Evolutionary conservation across 306 rosid genomes (phyloP).

Genomic region (Prunus campanulata): DNA sequence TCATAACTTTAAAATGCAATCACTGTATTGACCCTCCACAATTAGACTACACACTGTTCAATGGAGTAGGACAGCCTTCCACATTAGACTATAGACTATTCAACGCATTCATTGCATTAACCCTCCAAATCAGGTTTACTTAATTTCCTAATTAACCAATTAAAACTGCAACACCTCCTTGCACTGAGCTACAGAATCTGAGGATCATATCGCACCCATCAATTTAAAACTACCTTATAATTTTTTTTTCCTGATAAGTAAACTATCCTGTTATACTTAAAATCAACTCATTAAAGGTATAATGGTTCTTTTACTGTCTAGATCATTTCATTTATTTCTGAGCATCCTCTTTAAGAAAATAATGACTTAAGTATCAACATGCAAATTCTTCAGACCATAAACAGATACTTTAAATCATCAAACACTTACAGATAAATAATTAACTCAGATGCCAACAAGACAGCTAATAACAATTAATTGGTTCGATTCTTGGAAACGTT

Average conservation of each 20-base stretch:
- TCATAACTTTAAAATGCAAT: neutral
- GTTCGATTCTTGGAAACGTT: constrained; percentile 9
- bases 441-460: neutral
- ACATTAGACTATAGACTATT: neutral
- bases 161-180: neutral
- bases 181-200: neutral
- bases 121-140: neutral
- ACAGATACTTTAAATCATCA: neutral
- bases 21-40: neutral
- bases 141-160: neutral
- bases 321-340: neutral
- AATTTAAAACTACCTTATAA: neutral
- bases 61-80: neutral
- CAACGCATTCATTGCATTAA: neutral
- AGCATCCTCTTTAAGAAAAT: neutral
- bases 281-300: neutral
- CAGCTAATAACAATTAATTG: constrained; percentile 3
- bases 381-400: neutral
- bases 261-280: neutral
- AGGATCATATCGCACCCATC: neutral
- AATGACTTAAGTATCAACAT: neutral
- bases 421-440: neutral
- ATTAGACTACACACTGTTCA: neutral
- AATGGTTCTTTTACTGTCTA: neutral
- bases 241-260: neutral